Evolutionary conservation across 805 yeast species (phyloP).

Genomic region (Barnettozyma vustinii): DNA sequence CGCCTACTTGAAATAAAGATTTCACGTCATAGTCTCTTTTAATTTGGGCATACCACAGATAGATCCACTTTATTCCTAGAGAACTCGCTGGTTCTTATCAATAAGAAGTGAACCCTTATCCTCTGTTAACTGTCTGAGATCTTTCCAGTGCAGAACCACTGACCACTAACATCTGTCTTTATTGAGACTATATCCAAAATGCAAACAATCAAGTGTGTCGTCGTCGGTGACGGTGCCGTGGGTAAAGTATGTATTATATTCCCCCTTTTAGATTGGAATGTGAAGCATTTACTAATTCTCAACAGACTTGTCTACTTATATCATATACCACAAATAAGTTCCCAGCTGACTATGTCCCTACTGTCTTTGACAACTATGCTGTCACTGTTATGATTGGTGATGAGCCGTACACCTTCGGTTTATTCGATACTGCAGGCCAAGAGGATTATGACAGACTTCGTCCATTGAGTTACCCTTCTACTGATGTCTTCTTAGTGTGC

Average conservation of each 20-base stretch:
- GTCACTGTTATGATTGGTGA: conserved; percentile 96
- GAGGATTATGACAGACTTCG: conserved; percentile 97
- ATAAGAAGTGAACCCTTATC: neutral
- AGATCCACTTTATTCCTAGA: neutral
- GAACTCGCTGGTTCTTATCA: neutral
- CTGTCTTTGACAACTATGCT: conserved; percentile 95
- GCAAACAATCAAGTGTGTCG: conserved; percentile 84
- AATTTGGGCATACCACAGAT: neutral
- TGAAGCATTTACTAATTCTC: conserved; percentile 11
- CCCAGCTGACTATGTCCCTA: conserved; percentile 97
- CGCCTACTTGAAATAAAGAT: neutral
- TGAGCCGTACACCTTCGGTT: conserved; percentile 95
- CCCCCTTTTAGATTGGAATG: neutral
- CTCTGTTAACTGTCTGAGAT: neutral
- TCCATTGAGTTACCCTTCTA: conserved; percentile 94
- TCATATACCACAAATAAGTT: conserved; percentile 95
- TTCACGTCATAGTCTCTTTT: neutral
- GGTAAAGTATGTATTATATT: conserved; percentile 57
- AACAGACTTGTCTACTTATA: conserved; percentile 77
- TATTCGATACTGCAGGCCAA: conserved; percentile 98
- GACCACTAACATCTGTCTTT: neutral
- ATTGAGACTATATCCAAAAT: conserved; percentile 21
- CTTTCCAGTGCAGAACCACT: neutral
- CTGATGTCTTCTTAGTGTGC: conserved; percentile 94
- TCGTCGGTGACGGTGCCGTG: conserved; percentile 99